A percentile compares a stretch with the other conserved stretches of the same genome.
Evolutionary conservation across 163 green algal genomes (phyloP).

Genomic region (Scenedesmus sp.): DNA sequence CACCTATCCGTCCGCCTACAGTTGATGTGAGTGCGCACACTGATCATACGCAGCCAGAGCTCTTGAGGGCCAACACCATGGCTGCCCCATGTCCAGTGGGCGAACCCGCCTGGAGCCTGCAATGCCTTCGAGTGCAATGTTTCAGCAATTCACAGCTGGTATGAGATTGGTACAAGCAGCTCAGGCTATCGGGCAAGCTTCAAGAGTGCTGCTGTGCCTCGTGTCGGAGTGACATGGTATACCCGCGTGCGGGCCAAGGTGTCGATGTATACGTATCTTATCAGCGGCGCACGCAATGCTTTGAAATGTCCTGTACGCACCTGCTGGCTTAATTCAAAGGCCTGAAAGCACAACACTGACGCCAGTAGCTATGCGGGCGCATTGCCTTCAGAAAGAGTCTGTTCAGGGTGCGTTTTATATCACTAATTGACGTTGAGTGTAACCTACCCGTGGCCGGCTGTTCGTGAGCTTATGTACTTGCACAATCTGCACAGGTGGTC

Average conservation of each 20-base stretch:
- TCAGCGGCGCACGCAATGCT: not conserved
- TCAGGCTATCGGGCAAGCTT: not conserved
- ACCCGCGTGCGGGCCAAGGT: not conserved
- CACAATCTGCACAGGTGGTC: slow-evolving; percentile 20
- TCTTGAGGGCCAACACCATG: too few species aligned
- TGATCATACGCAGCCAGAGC: too few species aligned
- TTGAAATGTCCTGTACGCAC: not conserved
- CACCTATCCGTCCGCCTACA: too few species aligned
- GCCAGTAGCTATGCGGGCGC: slow-evolving; percentile 1
- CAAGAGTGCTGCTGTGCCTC: not conserved
- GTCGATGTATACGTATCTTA: not conserved
- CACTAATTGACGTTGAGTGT: not conserved
- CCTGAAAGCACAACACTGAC: not conserved
- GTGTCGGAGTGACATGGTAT: slow-evolving; percentile 13
- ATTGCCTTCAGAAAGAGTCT: slow-evolving; percentile 10
- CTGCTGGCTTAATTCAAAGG: not conserved
- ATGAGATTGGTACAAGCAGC: not conserved
- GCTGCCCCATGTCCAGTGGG: too few species aligned
- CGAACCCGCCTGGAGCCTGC: too few species aligned
- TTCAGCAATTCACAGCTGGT: not conserved
- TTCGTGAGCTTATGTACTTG: slow-evolving; percentile 3
- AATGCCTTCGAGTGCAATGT: not conserved
- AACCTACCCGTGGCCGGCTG: not conserved
- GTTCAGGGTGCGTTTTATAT: slow-evolving; percentile 13
- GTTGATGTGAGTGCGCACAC: too few species aligned